phyloP scores from a whole-genome alignment of 345 rosid genomes.

The Eucalyptus coolabah region DNA sequence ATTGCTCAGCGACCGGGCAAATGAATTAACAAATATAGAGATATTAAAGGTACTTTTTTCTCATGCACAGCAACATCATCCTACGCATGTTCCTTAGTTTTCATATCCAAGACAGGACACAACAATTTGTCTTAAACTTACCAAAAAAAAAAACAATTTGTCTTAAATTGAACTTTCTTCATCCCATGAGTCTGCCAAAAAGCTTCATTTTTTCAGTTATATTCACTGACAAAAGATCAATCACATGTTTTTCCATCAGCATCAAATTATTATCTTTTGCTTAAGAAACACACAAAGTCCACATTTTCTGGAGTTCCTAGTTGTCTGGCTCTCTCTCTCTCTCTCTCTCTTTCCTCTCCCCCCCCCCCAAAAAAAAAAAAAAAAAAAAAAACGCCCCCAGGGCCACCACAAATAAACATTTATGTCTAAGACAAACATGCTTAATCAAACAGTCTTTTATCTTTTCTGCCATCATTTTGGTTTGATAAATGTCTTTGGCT shows the following conservation, averaged over 20 bases:
- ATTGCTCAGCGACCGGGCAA: constrained; percentile 89
- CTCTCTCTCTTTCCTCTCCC: rapidly evolving
- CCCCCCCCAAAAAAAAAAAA: too few species aligned
- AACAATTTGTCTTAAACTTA: neutral
- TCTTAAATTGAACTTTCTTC: neutral
- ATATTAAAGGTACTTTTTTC: constrained; percentile 64
- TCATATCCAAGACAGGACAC: neutral
- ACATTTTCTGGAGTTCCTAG: neutral
- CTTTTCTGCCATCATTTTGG: neutral
- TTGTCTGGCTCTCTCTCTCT: neutral
- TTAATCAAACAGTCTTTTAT: neutral
- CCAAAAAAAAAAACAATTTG: neutral
- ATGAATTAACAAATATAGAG: constrained; percentile 88
- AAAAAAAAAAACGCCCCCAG: too few species aligned
- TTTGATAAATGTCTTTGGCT: neutral
- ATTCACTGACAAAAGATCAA: neutral
- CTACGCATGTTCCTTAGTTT: neutral
- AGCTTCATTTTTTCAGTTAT: neutral
- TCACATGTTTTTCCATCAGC: neutral
- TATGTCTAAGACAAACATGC: neutral
- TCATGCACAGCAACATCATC: neutral
- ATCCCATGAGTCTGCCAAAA: neutral
- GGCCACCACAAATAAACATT: neutral
- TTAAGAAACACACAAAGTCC: neutral
- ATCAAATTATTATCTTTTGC: neutral